These are phyloP conservation scores for Pleurostoma richardsiae DNA, from an alignment of 2,329 filamentous ascomycete species.

Conservation along the genomic window DNA sequence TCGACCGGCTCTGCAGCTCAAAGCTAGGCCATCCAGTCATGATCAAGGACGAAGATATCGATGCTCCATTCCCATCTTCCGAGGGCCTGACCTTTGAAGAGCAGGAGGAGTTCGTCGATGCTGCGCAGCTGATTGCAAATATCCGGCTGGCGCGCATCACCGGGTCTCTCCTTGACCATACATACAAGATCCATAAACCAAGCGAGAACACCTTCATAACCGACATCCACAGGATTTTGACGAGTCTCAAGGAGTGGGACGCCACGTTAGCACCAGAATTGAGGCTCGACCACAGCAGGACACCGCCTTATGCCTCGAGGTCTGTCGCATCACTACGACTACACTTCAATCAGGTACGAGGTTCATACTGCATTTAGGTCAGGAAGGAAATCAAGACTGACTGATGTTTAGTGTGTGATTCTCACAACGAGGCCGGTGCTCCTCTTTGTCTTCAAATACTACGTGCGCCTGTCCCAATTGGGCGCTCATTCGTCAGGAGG, in stretches of 20 bases:
- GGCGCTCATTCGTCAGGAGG: background rate
- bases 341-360: slow-evolving; percentile 12
- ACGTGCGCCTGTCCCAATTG: background rate
- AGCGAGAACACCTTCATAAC: slow-evolving; percentile 7
- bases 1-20: slow-evolving; percentile 33
- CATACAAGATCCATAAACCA: slow-evolving; percentile 6
- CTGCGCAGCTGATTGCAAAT: slow-evolving; percentile 16
- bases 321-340: slow-evolving; percentile 11
- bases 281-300: slow-evolving; percentile 16
- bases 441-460: slow-evolving; percentile 11
- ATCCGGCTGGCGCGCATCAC: slow-evolving; percentile 24
- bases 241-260: slow-evolving; percentile 28
- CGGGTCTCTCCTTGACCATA: slow-evolving; percentile 10
- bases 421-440: slow-evolving; percentile 12
- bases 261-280: slow-evolving; percentile 24
- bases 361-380: no score
- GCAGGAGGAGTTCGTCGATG: slow-evolving; percentile 11
- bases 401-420: slow-evolving; percentile 8
- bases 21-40: slow-evolving; percentile 35
- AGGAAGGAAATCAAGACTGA: background rate
- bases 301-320: slow-evolving; percentile 10
- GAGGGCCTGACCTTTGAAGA: slow-evolving; percentile 8
- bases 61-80: slow-evolving; percentile 25
- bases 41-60: slow-evolving; percentile 35
- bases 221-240: slow-evolving; percentile 22